Evolutionary conservation across 2,329 filamentous ascomycete species (phyloP).

Genomic region (Xylariaceae sp.): DNA sequence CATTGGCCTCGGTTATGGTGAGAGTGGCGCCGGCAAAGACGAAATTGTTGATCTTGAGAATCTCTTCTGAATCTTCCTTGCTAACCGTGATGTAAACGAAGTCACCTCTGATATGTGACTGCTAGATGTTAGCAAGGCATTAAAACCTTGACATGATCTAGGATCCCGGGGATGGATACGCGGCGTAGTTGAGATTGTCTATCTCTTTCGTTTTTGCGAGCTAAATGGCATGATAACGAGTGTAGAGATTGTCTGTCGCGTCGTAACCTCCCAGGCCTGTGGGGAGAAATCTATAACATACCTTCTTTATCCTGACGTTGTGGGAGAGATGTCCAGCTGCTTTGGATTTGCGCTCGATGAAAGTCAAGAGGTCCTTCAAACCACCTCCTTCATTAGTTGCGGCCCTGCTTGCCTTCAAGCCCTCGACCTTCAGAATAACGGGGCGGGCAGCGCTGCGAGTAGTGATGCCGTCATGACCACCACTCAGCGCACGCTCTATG

Average conservation of each 20-base stretch:
- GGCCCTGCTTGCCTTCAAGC: conserved; percentile 66
- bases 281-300: conserved; percentile 54
- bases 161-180: conserved; percentile 35
- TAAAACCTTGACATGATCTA: conserved; percentile 40
- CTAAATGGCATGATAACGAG: conserved; percentile 37
- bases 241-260: conserved; percentile 37
- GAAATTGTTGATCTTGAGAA: conserved; percentile 66
- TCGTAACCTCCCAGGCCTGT: conserved; percentile 40
- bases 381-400: conserved; percentile 64
- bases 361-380: conserved; percentile 59
- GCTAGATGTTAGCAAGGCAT: conserved; percentile 63
- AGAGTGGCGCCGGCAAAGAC: conserved; percentile 63
- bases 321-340: conserved; percentile 47
- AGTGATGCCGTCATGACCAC: conserved; percentile 32
- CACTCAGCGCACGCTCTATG: conserved; percentile 41
- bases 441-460: conserved; percentile 32
- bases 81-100: conserved; percentile 64
- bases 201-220: conserved; percentile 38
- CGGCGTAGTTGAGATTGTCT: conserved; percentile 34
- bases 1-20: conserved; percentile 46
- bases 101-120: conserved; percentile 68
- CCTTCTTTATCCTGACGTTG: conserved; percentile 68
- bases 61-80: conserved; percentile 58
- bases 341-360: conserved; percentile 67
- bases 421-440: conserved; percentile 49